phyloP scores from a whole-genome alignment of 208 protist species.

The Acanthamoeba royreba region DNA sequence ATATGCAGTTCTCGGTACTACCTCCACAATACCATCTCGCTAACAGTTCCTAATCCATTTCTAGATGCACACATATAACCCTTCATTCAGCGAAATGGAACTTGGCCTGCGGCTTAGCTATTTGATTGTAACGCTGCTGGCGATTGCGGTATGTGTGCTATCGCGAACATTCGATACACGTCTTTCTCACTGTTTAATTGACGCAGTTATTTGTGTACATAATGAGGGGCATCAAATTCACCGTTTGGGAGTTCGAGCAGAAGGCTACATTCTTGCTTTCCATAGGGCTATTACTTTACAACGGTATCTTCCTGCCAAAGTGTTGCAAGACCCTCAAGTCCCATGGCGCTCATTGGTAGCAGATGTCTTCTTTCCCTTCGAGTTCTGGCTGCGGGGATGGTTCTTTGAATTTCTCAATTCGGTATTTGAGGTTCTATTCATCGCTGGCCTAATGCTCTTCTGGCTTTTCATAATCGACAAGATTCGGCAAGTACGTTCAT shows the following conservation, averaged over 20 bases:
- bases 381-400: slow-evolving; percentile 14
- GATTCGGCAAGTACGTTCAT: not conserved
- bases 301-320: not conserved
- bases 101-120: not conserved
- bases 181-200: not conserved
- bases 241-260: not conserved
- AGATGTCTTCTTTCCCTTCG: slow-evolving; percentile 21
- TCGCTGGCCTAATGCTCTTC: not conserved
- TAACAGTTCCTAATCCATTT: not conserved
- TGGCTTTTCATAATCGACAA: slow-evolving; percentile 20
- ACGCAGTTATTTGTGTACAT: not conserved
- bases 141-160: not conserved
- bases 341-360: too few relatives aligned
- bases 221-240: not conserved
- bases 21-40: not conserved
- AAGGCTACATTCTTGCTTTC: not conserved
- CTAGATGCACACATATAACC: not conserved
- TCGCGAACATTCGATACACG: not conserved
- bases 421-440: not conserved
- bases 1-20: slow-evolving; percentile 43
- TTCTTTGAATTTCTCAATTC: slow-evolving; percentile 10
- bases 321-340: not conserved
- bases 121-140: not conserved
- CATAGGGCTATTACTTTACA: not conserved
- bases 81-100: not conserved